These are phyloP conservation scores for Lepiota venenata DNA, from an alignment of 768 basidiomycete species.

Conservation along the genomic window DNA sequence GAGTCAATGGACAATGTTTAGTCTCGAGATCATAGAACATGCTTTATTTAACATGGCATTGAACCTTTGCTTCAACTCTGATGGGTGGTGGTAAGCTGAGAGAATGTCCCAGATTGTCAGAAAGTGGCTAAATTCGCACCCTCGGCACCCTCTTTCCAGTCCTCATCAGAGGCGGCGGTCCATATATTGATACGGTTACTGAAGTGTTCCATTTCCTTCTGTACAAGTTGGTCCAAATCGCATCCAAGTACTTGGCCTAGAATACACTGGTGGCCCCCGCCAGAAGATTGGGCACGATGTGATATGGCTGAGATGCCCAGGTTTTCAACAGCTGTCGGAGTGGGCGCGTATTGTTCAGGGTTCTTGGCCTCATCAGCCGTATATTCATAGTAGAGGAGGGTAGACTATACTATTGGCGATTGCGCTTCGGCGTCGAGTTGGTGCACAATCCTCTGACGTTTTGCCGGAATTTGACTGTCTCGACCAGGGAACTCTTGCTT, in stretches of 20 bases:
- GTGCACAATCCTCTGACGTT: not conserved
- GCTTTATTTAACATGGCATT: constrained; percentile 3
- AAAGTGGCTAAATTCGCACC: not conserved
- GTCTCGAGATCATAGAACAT: not conserved
- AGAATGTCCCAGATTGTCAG: too few relatives aligned
- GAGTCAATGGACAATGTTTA: not conserved
- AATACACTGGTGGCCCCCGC: not conserved
- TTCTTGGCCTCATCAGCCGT: too few relatives aligned
- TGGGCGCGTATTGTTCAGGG: too few relatives aligned
- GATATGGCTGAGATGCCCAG: too few relatives aligned
- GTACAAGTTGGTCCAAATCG: not conserved
- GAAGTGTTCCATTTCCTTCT: constrained; percentile 2
- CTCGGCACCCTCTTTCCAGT: constrained; percentile 7
- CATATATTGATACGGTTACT: constrained; percentile 4
- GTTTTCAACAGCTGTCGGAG: too few relatives aligned
- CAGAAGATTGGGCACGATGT: too few relatives aligned
- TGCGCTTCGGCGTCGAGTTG: too few relatives aligned
- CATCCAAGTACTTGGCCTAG: not conserved
- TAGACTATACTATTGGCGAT: too few relatives aligned
- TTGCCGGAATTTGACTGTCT: not conserved
- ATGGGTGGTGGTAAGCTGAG: not conserved
- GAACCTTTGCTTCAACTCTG: constrained; percentile 4
- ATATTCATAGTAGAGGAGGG: too few relatives aligned
- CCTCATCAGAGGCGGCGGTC: constrained; percentile 6
- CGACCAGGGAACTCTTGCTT: not conserved